Conservation (phyloP, 305 asterid species). For the Solanum hybrid region DNA sequence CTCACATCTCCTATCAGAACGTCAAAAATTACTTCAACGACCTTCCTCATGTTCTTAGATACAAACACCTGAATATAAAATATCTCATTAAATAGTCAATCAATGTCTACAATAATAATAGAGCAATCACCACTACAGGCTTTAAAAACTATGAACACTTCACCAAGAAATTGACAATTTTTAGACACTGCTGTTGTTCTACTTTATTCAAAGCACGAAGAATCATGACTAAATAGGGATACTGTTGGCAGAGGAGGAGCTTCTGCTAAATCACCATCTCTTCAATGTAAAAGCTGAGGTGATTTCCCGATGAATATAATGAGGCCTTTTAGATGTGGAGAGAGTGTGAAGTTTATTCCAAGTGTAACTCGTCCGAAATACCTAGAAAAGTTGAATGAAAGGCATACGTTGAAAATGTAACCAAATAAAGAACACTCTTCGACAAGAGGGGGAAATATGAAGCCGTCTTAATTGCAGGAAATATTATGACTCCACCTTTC, state of each 20-base stretch:
- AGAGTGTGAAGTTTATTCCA: neutral
- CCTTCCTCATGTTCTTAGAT: conserved; percentile 30
- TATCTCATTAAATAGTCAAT: conserved; percentile 9
- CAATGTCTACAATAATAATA: neutral
- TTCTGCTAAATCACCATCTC: neutral
- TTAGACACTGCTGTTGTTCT: neutral
- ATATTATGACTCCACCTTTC: neutral
- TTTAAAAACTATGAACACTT: neutral
- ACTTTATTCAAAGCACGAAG: neutral
- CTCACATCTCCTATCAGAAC: conserved; percentile 19
- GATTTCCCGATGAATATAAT: neutral
- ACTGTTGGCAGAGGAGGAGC: neutral
- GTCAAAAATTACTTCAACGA: conserved; percentile 21
- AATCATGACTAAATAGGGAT: neutral
- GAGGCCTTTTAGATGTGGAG: neutral
- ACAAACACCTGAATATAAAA: conserved; percentile 54
- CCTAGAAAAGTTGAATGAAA: neutral
- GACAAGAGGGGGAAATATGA: neutral
- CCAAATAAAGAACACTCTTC: neutral
- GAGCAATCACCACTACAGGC: neutral
- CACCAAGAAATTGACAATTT: neutral
- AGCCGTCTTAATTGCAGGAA: neutral
- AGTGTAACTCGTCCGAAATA: neutral
- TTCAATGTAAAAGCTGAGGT: neutral
- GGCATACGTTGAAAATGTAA: neutral